Conservation (phyloP, 2,329 filamentous ascomycete genomes). For the Apiospora marii region DNA sequence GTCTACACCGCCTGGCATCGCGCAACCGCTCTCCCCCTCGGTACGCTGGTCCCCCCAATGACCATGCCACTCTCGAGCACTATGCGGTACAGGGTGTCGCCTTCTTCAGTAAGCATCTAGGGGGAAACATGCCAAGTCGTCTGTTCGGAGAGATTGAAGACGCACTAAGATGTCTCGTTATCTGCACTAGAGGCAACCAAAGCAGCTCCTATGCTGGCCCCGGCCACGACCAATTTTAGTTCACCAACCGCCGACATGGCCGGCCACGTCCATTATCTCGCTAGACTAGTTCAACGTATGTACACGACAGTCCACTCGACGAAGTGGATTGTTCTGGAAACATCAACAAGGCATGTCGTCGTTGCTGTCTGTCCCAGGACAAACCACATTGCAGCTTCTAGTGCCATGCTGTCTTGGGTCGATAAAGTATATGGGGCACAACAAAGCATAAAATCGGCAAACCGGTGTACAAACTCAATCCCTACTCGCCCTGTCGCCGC, state of each 20-base stretch:
- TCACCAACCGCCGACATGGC: conserved; percentile 10
- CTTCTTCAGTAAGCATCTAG: conserved; percentile 6
- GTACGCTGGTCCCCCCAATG: not conserved
- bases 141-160: conserved; percentile 17
- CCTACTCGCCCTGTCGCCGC: not conserved
- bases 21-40: not conserved
- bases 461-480: conserved; percentile 15
- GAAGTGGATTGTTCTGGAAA: conserved; percentile 21
- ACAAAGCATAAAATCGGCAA: conserved; percentile 1
- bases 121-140: not conserved
- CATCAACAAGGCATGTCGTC: conserved; percentile 6
- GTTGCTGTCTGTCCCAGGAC: not conserved
- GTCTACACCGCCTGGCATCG: conserved; percentile 13
- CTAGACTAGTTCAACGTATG: conserved; percentile 1
- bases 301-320: not conserved
- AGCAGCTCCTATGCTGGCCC: conserved; percentile 1
- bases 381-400: not conserved
- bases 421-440: not conserved
- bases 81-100: not conserved
- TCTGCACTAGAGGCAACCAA: conserved; percentile 6
- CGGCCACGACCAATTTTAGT: conserved; percentile 3
- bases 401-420: not conserved
- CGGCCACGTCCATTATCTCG: conserved; percentile 13
- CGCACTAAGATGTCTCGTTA: conserved; percentile 15
- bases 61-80: not conserved